A percentile compares a stretch with the other conserved stretches of the same genome.
Conservation (phyloP, 441 rosid genomes). For the Bruguiera hainesii region DNA sequence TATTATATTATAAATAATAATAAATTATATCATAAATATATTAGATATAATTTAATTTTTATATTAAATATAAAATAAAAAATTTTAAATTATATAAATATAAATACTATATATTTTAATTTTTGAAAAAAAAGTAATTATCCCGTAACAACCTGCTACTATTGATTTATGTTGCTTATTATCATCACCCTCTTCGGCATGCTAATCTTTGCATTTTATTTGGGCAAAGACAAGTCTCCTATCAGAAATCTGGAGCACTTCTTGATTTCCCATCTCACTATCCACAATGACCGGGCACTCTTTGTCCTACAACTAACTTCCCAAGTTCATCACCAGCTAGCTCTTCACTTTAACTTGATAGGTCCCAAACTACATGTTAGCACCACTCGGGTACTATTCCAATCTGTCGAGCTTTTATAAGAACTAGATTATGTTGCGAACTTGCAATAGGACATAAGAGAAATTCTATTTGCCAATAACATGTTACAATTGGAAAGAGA, state of each 20-base stretch:
- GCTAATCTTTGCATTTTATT: background rate
- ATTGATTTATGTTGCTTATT: too few relatives aligned
- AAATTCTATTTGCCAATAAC: background rate
- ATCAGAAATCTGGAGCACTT: constrained; percentile 58
- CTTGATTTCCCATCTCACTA: constrained; percentile 63
- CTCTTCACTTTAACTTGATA: constrained; percentile 57
- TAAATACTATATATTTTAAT: too few relatives aligned
- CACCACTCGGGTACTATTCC: constrained; percentile 47
- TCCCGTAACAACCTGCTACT: too few relatives aligned
- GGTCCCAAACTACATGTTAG: constrained; percentile 85
- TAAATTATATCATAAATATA: too few relatives aligned
- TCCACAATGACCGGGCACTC: constrained; percentile 74
- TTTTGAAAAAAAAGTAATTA: too few relatives aligned
- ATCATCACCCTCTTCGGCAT: too few relatives aligned
- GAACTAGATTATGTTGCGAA: background rate
- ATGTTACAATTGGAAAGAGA: constrained; percentile 55
- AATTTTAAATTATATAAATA: too few relatives aligned
- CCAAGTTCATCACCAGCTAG: constrained; percentile 43
- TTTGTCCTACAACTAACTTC: constrained; percentile 64
- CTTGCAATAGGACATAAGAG: background rate
- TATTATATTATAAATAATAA: too few relatives aligned
- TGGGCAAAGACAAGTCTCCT: constrained; percentile 78
- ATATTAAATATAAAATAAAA: too few relatives aligned
- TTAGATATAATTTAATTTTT: too few relatives aligned
- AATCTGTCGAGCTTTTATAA: background rate